Percentiles rank a stretch among this genome's conserved stretches.
These are phyloP conservation scores for Physcia stellaris DNA, from an alignment of 495 filamentous ascomycete species.

Conservation along the genomic window DNA sequence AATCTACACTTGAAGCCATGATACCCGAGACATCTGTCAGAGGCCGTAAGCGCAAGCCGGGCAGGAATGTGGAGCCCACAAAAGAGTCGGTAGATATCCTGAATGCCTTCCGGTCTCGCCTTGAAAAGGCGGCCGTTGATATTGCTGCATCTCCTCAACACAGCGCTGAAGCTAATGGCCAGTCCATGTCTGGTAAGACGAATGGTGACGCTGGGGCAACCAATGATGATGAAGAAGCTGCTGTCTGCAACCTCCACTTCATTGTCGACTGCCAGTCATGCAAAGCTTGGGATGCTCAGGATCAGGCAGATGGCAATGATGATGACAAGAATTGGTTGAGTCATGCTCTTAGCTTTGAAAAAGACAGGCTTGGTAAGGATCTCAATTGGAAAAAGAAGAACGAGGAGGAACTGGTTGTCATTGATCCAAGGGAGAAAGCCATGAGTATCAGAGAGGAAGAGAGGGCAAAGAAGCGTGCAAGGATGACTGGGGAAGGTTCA, in stretches of 20 bases:
- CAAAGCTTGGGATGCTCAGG: constrained; percentile 52
- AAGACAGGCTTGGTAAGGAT: constrained; percentile 85
- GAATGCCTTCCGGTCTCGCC: constrained; percentile 63
- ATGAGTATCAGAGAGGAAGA: constrained; percentile 54
- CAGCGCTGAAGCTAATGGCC: constrained; percentile 16
- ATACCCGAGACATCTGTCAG: constrained; percentile 69
- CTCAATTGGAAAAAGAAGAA: constrained; percentile 79
- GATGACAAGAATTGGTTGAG: constrained; percentile 46
- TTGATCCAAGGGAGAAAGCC: constrained; percentile 82
- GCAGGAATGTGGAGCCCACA: constrained; percentile 26
- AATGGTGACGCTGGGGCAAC: constrained; percentile 20
- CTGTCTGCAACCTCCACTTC: constrained; percentile 81
- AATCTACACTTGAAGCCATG: constrained; percentile 62
- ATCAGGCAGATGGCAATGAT: constrained; percentile 12
- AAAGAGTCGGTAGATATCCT: constrained; percentile 57
- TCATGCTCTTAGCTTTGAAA: constrained; percentile 72
- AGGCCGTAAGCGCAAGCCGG: constrained; percentile 64
- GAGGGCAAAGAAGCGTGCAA: constrained; percentile 35
- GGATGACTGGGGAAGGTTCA: constrained; percentile 30
- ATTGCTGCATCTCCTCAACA: constrained; percentile 13
- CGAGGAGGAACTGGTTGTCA: constrained; percentile 80
- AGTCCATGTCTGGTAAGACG: constrained; percentile 19
- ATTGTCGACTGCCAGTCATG: constrained; percentile 89
- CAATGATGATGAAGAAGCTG: constrained; percentile 47
- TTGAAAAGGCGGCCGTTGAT: constrained; percentile 45